Base-by-base conservation (phyloP, 495 filamentous ascomycete species). In the Alectoria sarmentosa region DNA sequence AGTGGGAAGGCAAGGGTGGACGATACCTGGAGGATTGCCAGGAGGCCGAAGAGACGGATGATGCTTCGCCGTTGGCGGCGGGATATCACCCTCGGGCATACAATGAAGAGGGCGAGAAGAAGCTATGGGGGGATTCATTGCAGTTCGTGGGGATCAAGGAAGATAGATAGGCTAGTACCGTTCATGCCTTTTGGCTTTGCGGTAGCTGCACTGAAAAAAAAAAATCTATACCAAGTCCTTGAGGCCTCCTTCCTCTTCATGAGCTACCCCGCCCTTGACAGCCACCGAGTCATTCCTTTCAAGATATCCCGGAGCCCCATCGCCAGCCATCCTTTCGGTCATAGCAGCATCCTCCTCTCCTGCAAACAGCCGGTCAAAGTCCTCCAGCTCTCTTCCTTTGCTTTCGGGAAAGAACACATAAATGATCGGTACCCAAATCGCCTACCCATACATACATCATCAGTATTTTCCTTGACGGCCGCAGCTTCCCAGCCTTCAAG, bases 361-460 rank as follows among this genome's bases (percentile, higher is more conserved):
- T n/a, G 65, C 72, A 68, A 83, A 83, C 23, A 83, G 70, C 28
- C 73, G 72, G 63, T 82, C 76, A 55, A 82, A 72, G n/a, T 81
- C 74, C 66, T 82, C 81, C 21, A 82, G 69, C 41, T 73, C 70
- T 17, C 79, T 68, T 3, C 78, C 78, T 42, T 79, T 77, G 2
- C 74, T 79, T 61, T 79, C 76, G 5, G 77, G 77, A 57, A 74
- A 79, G 67, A 79, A 76, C 28, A 75, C 62, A 52, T 76, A 79
- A 14, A 78, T 74, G 28, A 71, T 69, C 0, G 71, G 69, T 46
- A 78, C 69, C 58, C 69, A 72, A 3, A 15, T 60, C 23, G 58
- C 58, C 58, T 60, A 21, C 15, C 4, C 11, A 46, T 10, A 23
- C 9, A 58, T 21, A 58, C 14, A n/a, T 30, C 42, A 44, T 60